Percentiles rank a stretch among this genome's conserved stretches.
Evolutionary conservation across 2,329 filamentous ascomycete genomes (phyloP).

Genomic region (Fusarium brachygibbosum): DNA sequence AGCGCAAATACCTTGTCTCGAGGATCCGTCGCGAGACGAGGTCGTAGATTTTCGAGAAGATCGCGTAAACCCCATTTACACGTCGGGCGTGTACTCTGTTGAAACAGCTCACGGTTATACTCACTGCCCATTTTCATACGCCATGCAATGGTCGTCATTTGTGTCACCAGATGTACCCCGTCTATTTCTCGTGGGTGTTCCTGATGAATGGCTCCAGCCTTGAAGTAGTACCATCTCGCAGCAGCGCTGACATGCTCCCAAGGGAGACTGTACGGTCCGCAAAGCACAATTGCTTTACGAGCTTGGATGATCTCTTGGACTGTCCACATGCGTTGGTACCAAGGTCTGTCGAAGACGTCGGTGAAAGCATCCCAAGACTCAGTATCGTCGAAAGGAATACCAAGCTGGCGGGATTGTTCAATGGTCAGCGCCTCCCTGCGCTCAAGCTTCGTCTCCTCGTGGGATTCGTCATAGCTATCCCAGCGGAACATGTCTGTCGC

Average conservation of each 20-base stretch:
- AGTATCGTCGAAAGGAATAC: conserved; percentile 31
- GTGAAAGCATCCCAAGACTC: conserved; percentile 24
- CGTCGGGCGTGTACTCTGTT: conserved; percentile 15
- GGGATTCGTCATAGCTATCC: conserved; percentile 19
- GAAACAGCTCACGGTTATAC: conserved; percentile 6
- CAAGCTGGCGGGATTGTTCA: conserved; percentile 21
- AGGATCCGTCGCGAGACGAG: conserved; percentile 33
- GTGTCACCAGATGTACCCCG: conserved; percentile 18
- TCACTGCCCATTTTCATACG: conserved; percentile 20
- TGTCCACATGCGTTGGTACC: conserved; percentile 43
- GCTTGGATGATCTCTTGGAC: conserved; percentile 44
- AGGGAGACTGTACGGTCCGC: conserved; percentile 17
- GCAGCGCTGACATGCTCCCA: conserved; percentile 37
- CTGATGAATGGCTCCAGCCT: conserved; percentile 11
- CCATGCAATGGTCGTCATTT: conserved; percentile 36
- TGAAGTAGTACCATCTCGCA: conserved; percentile 36
- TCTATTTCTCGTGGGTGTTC: conserved; percentile 10
- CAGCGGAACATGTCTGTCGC: conserved; percentile 33
- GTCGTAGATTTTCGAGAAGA: conserved; percentile 30
- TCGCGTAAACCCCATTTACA: conserved; percentile 31
- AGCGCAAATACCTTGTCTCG: conserved; percentile 40
- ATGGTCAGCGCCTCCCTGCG: conserved; percentile 10
- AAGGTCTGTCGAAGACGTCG: conserved; percentile 34
- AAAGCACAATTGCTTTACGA: conserved; percentile 35
- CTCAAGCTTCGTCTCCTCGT: conserved; percentile 26